Evolutionary conservation across 2,329 filamentous ascomycete species (phyloP).

Genomic region (Coniochaeta sp.): DNA sequence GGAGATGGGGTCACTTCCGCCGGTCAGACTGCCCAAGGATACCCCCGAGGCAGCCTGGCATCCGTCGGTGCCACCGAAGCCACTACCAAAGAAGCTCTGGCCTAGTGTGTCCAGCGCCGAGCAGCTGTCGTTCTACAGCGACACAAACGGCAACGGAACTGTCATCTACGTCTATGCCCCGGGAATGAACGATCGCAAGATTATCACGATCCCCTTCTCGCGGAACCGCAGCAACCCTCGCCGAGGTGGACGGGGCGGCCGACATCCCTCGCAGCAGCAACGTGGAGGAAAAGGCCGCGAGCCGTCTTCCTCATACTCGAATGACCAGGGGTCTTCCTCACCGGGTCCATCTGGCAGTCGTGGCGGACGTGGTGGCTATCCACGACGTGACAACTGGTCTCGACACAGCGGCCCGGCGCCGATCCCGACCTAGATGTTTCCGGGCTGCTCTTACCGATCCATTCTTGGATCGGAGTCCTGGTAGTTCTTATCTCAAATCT

Average conservation of each 20-base stretch:
- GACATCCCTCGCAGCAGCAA: constrained; percentile 9
- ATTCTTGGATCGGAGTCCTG: neutral
- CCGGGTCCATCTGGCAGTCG: neutral
- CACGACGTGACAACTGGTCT: neutral
- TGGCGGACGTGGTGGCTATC: neutral
- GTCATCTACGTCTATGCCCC: constrained; percentile 33
- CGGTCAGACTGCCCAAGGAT: constrained; percentile 57
- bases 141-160: constrained; percentile 21
- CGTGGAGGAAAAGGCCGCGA: constrained; percentile 11
- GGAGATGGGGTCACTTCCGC: constrained; percentile 70
- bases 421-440: neutral
- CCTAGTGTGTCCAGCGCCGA: constrained; percentile 31
- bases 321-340: neutral
- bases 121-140: constrained; percentile 14
- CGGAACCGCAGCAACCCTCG: constrained; percentile 22
- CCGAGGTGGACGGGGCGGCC: constrained; percentile 12
- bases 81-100: constrained; percentile 43
- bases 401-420: neutral
- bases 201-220: constrained; percentile 27
- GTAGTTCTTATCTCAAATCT: neutral
- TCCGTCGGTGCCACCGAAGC: constrained; percentile 47
- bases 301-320: neutral
- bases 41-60: constrained; percentile 57
- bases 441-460: neutral
- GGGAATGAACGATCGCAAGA: constrained; percentile 29